These are phyloP conservation scores for Dianthus caryophyllus DNA, from an alignment of 148 eudicot species.

Conservation along the genomic window DNA sequence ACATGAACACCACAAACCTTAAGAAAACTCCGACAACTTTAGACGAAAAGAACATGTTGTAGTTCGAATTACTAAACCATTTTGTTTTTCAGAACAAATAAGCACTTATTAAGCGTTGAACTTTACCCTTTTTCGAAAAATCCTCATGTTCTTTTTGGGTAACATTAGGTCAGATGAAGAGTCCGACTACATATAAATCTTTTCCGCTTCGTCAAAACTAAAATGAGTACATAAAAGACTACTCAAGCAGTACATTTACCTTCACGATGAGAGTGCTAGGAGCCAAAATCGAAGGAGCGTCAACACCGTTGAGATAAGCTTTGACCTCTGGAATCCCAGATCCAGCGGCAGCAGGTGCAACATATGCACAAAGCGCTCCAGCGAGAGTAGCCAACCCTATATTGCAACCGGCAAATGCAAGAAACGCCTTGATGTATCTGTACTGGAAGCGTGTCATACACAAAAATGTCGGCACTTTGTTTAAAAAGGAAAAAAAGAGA, in stretches of 20 bases:
- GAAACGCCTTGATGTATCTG: slow-evolving; percentile 67
- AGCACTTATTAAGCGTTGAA: no score
- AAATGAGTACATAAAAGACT: not conserved
- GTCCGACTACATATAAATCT: no score
- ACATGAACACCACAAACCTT: no score
- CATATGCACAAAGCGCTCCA: slow-evolving; percentile 58
- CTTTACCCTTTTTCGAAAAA: not conserved
- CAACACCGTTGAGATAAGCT: slow-evolving; percentile 88
- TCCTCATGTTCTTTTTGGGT: not conserved
- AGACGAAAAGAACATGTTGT: no score
- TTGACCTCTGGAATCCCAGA: slow-evolving; percentile 93
- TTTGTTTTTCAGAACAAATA: no score
- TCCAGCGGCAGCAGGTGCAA: slow-evolving; percentile 90
- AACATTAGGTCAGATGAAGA: no score
- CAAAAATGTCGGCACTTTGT: slow-evolving; percentile 11
- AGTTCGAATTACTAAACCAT: not conserved
- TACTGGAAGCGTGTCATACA: slow-evolving; percentile 26
- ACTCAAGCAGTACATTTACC: slow-evolving; percentile 17
- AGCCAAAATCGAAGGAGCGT: slow-evolving; percentile 61
- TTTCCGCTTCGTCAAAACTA: no score
- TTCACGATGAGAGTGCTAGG: slow-evolving; percentile 50
- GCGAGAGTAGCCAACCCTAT: slow-evolving; percentile 50
- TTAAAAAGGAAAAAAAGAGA: not conserved
- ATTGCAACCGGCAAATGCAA: slow-evolving; percentile 47
- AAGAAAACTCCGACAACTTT: no score